Percentiles rank a stretch among this genome's conserved stretches.
Evolutionary conservation across 2,329 filamentous ascomycete species (phyloP).

Genomic region (Penicillium sp.): DNA sequence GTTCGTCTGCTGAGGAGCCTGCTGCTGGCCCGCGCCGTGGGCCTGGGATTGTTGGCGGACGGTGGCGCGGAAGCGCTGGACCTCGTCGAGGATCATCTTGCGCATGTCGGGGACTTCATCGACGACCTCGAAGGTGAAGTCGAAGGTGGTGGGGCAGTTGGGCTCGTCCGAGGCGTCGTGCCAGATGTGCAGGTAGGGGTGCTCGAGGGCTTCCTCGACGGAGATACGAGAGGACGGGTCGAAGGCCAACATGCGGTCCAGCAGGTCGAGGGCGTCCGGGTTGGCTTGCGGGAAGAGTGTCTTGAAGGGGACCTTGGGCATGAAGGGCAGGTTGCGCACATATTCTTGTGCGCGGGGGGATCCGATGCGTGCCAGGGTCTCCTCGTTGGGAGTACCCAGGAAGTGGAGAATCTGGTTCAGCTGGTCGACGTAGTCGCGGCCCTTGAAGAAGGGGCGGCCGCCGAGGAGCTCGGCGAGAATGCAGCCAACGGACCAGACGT

Average conservation of each 20-base stretch:
- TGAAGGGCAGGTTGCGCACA: constrained; percentile 91
- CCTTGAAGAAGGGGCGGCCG: constrained; percentile 98
- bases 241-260: constrained; percentile 97
- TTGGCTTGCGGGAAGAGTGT: constrained; percentile 91
- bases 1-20: constrained; percentile 47
- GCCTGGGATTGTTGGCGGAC: constrained; percentile 56
- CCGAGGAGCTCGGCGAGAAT: constrained; percentile 95
- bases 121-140: constrained; percentile 98
- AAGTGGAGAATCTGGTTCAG: constrained; percentile 99
- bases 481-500: constrained; percentile 98
- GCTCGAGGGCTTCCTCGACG: constrained; percentile 92
- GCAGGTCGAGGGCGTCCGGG: constrained; percentile 89
- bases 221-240: constrained; percentile 91
- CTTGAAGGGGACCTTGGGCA: constrained; percentile 90
- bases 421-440: constrained; percentile 98
- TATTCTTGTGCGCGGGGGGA: constrained; percentile 97
- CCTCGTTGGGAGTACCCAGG: constrained; percentile 93
- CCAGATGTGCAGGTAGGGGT: constrained; percentile 97
- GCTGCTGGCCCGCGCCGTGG: constrained; percentile 43
- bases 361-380: constrained; percentile 89
- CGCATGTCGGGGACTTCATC: constrained; percentile 96
- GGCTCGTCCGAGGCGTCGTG: constrained; percentile 97
- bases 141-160: constrained; percentile 87
- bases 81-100: constrained; percentile 95
- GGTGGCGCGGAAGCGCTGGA: constrained; percentile 74